These are phyloP conservation scores for Aspergillus sclerotialis DNA, from an alignment of 2,329 filamentous ascomycete genomes.

Conservation along the genomic window DNA sequence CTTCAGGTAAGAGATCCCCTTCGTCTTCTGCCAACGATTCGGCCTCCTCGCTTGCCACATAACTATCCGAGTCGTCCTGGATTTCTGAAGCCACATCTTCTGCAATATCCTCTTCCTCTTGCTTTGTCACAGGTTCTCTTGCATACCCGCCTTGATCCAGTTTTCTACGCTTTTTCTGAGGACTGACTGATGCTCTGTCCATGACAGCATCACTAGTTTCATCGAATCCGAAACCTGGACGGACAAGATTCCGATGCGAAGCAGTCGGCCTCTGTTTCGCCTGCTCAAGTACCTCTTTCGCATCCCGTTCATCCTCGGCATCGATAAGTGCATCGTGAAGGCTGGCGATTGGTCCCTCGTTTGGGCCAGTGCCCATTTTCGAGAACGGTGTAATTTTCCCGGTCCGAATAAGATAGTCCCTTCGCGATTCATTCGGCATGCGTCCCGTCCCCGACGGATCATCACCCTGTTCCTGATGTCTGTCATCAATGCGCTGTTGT, in stretches of 20 bases:
- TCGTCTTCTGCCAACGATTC: conserved; percentile 27
- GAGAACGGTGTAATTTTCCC: conserved; percentile 97
- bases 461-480: conserved; percentile 53
- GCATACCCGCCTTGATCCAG: conserved; percentile 9
- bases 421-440: conserved; percentile 71
- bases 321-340: conserved; percentile 73
- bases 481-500: conserved; percentile 68
- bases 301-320: conserved; percentile 63
- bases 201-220: conserved; percentile 25
- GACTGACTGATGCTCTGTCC: conserved; percentile 16
- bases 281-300: conserved; percentile 42
- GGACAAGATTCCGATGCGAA: conserved; percentile 67
- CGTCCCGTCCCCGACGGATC: conserved; percentile 42
- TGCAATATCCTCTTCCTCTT: conserved; percentile 5
- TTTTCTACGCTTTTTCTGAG: conserved; percentile 30
- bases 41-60: conserved; percentile 24
- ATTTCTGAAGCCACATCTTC: conserved; percentile 18
- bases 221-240: conserved; percentile 62
- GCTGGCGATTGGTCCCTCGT: conserved; percentile 57
- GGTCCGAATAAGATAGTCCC: conserved; percentile 87
- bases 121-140: background rate
- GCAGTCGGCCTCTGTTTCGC: conserved; percentile 37
- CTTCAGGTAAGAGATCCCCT: conserved; percentile 26
- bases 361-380: conserved; percentile 57
- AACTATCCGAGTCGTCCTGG: conserved; percentile 27